These are phyloP conservation scores for Shiraia sp. DNA, from an alignment of 2,329 filamentous ascomycete species.

Conservation along the genomic window DNA sequence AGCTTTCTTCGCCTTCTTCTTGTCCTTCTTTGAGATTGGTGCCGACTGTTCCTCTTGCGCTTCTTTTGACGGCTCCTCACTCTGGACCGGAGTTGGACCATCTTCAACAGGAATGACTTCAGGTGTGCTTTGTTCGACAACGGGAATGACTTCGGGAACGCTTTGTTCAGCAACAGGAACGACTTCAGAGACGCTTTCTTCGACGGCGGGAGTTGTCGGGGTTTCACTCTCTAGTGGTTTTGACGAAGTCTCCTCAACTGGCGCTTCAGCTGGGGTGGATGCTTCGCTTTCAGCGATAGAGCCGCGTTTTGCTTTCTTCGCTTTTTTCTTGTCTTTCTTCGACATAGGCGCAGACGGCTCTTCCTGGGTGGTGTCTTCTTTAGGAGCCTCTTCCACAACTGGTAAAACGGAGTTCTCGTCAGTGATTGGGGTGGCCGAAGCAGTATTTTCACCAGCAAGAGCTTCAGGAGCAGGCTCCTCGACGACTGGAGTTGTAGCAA, in stretches of 20 bases:
- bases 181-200: not conserved
- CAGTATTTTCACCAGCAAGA: conserved; percentile 1
- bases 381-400: not conserved
- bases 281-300: conserved; percentile 15
- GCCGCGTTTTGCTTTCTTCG: conserved; percentile 27
- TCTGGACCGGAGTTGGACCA: not conserved
- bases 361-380: conserved; percentile 1
- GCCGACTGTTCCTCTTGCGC: conserved; percentile 9
- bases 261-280: conserved; percentile 2
- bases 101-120: not conserved
- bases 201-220: not conserved
- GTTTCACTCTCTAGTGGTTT: not conserved
- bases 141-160: too few species aligned
- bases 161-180: too few species aligned
- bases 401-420: not conserved
- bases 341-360: conserved; percentile 4
- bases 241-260: conserved; percentile 8
- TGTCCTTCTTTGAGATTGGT: conserved; percentile 21
- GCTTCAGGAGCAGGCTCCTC: conserved; percentile 3
- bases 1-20: conserved; percentile 16
- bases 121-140: not conserved
- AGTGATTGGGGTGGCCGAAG: not conserved
- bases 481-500: not conserved
- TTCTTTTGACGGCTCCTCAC: conserved; percentile 2
- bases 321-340: conserved; percentile 26